Percentiles rank a stretch among this genome's conserved stretches.
Evolutionary conservation across 257 asterid species (phyloP).

Genomic region (Solanum infundibuliforme): DNA sequence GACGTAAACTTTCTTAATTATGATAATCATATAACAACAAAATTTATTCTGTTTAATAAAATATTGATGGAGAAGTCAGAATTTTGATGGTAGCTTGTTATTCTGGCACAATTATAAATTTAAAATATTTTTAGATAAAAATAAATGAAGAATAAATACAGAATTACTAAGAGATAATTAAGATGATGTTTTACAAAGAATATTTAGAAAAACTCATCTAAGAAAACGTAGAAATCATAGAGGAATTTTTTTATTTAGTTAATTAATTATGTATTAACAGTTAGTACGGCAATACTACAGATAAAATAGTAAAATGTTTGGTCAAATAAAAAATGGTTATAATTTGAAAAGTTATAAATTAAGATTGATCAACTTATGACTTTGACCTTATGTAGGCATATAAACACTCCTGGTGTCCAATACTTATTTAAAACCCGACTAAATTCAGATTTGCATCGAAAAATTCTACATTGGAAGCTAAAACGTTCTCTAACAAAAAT

Average conservation of each 20-base stretch:
- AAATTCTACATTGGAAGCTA: no score
- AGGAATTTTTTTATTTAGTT: not conserved
- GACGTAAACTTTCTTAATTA: not conserved
- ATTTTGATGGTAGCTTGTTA: not conserved
- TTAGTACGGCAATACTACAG: not conserved
- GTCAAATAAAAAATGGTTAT: not conserved
- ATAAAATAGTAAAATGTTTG: not conserved
- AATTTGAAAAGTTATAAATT: not conserved
- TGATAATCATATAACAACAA: not conserved
- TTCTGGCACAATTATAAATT: not conserved
- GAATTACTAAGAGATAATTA: not conserved
- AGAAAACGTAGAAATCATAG: not conserved
- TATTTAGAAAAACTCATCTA: not conserved
- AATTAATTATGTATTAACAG: not conserved
- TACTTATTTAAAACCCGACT: accelerated
- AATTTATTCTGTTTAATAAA: not conserved
- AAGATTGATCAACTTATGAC: not conserved
- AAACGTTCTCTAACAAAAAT: no score
- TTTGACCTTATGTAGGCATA: not conserved
- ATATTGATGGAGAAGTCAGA: not conserved
- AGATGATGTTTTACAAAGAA: not conserved
- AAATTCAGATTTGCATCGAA: no score
- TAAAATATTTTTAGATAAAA: not conserved
- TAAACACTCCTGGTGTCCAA: no score
- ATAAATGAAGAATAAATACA: not conserved